Percentiles rank a stretch among this genome's conserved stretches.
Conservation (phyloP, 371 early-diverging fungal species). For the Haplosporangium sp. region DNA sequence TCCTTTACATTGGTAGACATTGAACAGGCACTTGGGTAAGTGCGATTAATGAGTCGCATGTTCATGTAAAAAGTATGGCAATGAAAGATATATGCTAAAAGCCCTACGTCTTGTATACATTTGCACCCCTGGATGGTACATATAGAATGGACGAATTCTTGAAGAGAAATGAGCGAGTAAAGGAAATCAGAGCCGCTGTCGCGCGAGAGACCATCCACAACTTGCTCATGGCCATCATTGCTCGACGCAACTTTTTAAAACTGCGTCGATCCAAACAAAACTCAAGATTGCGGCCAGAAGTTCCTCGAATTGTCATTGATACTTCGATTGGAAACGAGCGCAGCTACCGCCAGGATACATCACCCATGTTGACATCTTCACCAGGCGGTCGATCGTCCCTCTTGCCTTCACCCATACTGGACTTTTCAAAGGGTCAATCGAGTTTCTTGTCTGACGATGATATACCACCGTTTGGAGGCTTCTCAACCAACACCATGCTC, state of each 20-base stretch:
- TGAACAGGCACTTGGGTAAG: conserved; percentile 62
- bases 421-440: conserved; percentile 42
- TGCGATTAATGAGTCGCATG: not conserved
- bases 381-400: conserved; percentile 29
- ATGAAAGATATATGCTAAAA: too few species aligned
- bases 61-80: not conserved
- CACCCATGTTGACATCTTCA: conserved; percentile 44
- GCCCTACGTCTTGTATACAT: not conserved
- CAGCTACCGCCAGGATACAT: conserved; percentile 27
- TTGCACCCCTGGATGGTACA: not conserved
- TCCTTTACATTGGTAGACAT: conserved; percentile 61
- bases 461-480: conserved; percentile 19
- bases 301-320: conserved; percentile 52
- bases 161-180: conserved; percentile 47
- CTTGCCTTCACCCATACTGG: conserved; percentile 36
- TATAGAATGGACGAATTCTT: conserved; percentile 48
- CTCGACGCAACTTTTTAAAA: conserved; percentile 39
- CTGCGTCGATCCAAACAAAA: conserved; percentile 29
- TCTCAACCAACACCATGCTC: conserved; percentile 31
- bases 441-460: conserved; percentile 40
- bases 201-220: conserved; percentile 52
- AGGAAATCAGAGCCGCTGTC: conserved; percentile 35
- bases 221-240: conserved; percentile 33
- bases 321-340: conserved; percentile 42
- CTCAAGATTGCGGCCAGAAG: conserved; percentile 44